Evolutionary conservation across 768 basidiomycete species (phyloP).

Genomic region (Phaeotremella fagi): DNA sequence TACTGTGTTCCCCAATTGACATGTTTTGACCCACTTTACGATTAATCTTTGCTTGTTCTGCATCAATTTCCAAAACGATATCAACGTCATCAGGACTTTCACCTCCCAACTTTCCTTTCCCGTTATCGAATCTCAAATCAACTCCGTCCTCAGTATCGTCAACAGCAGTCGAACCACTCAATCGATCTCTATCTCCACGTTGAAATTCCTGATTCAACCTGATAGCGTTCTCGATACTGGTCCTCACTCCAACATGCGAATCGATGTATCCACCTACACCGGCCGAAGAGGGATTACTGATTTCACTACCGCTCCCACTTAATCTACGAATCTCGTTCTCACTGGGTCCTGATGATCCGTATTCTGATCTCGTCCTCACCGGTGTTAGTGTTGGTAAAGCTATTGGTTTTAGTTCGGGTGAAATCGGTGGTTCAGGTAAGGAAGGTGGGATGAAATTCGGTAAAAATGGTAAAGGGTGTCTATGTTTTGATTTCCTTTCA

Average conservation of each 20-base stretch:
- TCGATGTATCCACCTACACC: not conserved
- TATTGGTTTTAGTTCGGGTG: conserved; percentile 19
- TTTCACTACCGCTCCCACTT: conserved; percentile 4
- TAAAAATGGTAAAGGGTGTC: conserved; percentile 6
- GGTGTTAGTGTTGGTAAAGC: conserved; percentile 27
- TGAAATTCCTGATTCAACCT: not conserved
- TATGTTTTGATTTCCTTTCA: not conserved
- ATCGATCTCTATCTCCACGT: conserved; percentile 8
- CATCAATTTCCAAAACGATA: conserved; percentile 9
- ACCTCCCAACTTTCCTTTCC: conserved; percentile 1
- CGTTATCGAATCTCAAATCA: not conserved
- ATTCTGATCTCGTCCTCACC: conserved; percentile 9
- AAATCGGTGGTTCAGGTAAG: conserved; percentile 14
- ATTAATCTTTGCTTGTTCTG: conserved; percentile 36
- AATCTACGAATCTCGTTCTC: not conserved
- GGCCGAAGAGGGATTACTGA: not conserved
- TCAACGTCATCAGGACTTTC: conserved; percentile 8
- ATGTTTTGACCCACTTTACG: conserved; percentile 18
- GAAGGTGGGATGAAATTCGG: conserved; percentile 7
- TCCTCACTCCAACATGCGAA: not conserved
- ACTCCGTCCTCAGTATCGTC: not conserved
- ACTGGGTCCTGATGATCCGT: not conserved
- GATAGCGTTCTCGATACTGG: not conserved
- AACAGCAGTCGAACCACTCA: conserved; percentile 11
- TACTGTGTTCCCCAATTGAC: too few species aligned